Evolutionary conservation across 2,329 filamentous ascomycete species (phyloP), one percentile per base, ranked within the genome.

Genomic region (Xylaria arbuscula): DNA sequence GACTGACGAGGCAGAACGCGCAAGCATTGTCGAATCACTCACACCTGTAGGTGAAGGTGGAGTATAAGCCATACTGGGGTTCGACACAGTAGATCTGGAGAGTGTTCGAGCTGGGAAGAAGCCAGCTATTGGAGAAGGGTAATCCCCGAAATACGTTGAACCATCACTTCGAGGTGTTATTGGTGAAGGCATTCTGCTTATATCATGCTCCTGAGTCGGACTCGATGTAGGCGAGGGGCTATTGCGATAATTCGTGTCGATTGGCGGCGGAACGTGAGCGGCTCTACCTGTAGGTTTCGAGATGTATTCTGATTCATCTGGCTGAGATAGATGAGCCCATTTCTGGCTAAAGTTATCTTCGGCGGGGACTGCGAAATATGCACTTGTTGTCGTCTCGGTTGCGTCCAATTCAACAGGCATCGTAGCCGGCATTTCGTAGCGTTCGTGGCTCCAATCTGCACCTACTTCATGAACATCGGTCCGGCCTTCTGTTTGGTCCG

Each of bases 371-470:
- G 81, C 81, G 1, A 82, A 81, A 13, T 79, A 80, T 15, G 80
- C 75, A 51, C 78, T 75, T 5, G 78, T 82, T 55, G 76, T 75
- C 11, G 77, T 80, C 62, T 83, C 79, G 17, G 78, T 77, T 22
- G 80, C 83, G 51, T 87, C 84, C 50, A 88, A 78, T 73, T 88
- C 87, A 5, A 81, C 83, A 0, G 85, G 85, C 0, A 79, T 70
- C 0, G 82, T 82, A 5, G 80, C 85, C 1, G 86, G 81, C 73
- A 88, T 74, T 72, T 88, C 86, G 66, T 86, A 87, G 2, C 86
- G 82, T 68, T 86, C 83, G 47, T 85, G 83, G 58, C 82, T 81
- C 1, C 80, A 75, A 59, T 83, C 82, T 6, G 81, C 82, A 5
- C 76, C 81, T 3, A 83, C 80, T 81, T 83, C 66, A 76, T 76